Conservation (phyloP, 345 rosid species). For the Euphorbia pulcherrima region DNA sequence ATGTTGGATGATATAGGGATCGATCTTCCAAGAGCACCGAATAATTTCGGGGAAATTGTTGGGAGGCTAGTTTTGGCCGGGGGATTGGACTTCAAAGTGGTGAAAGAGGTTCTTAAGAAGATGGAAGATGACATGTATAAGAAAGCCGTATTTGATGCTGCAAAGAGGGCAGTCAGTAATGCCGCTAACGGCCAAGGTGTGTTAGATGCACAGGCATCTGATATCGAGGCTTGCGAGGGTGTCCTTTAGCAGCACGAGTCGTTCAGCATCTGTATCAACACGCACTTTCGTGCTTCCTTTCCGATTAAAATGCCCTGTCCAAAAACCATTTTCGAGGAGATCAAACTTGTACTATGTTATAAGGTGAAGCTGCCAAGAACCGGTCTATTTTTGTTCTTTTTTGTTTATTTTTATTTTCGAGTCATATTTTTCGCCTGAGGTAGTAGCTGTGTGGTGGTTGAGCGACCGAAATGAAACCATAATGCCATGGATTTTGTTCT, state of each 20-base stretch:
- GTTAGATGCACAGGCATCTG: slow-evolving; percentile 48
- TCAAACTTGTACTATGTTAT: slow-evolving; percentile 36
- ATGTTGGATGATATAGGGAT: slow-evolving; percentile 79
- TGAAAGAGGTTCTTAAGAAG: slow-evolving; percentile 58
- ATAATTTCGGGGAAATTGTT: slow-evolving; percentile 65
- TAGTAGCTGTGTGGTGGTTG: slow-evolving; percentile 31
- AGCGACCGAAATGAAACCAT: slow-evolving; percentile 26
- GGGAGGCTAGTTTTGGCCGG: slow-evolving; percentile 54
- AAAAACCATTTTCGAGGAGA: slow-evolving; percentile 20
- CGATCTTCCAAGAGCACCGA: slow-evolving; percentile 78
- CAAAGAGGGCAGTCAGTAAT: slow-evolving; percentile 34
- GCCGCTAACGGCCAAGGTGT: slow-evolving; percentile 36
- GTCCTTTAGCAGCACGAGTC: slow-evolving; percentile 28
- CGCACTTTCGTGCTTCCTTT: slow-evolving; percentile 12
- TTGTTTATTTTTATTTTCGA: slow-evolving; percentile 17
- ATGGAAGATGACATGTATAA: slow-evolving; percentile 57
- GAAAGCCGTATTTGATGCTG: slow-evolving; percentile 56
- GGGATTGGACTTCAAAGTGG: slow-evolving; percentile 48
- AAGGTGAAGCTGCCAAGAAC: slow-evolving; percentile 29
- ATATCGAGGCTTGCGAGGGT: slow-evolving; percentile 55
- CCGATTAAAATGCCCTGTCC: slow-evolving; percentile 11
- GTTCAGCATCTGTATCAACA: slow-evolving; percentile 9
- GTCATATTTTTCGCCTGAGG: slow-evolving; percentile 35
- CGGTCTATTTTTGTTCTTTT: slow-evolving; percentile 13
- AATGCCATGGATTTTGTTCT: slow-evolving; percentile 40